phyloP scores from a whole-genome alignment of 2,329 filamentous ascomycete genomes.

The Sporothrix luriei region DNA sequence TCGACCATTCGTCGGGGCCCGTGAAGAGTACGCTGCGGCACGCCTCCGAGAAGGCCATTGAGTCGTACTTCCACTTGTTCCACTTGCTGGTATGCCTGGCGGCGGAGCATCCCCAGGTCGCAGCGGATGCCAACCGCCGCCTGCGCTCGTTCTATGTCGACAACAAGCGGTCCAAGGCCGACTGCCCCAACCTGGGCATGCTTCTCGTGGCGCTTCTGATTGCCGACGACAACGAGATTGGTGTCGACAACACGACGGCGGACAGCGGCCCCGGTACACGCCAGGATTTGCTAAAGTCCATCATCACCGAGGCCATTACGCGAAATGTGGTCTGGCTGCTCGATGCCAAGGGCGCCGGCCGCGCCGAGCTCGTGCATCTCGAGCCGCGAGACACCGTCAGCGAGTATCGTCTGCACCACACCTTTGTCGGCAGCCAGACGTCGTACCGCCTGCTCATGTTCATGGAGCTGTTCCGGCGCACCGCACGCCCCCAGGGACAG shows the following conservation, averaged over 20 bases:
- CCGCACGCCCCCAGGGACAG: conserved; percentile 44
- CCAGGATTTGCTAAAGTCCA: conserved; percentile 43
- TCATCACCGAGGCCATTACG: conserved; percentile 54
- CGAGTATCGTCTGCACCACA: conserved; percentile 51
- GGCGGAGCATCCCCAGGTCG: conserved; percentile 40
- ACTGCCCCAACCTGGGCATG: conserved; percentile 53
- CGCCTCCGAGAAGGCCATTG: conserved; percentile 56
- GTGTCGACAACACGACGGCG: neutral
- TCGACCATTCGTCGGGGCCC: neutral
- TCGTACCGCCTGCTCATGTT: conserved; percentile 58
- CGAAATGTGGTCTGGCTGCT: conserved; percentile 58
- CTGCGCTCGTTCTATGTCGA: conserved; percentile 45
- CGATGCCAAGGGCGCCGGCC: conserved; percentile 43
- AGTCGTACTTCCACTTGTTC: conserved; percentile 56
- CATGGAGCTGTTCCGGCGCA: conserved; percentile 53
- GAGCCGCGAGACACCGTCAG: conserved; percentile 48
- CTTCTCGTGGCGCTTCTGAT: conserved; percentile 53
- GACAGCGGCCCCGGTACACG: conserved; percentile 42
- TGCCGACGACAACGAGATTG: conserved; percentile 43
- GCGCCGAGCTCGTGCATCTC: conserved; percentile 51
- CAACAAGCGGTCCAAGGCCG: conserved; percentile 47
- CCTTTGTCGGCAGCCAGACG: conserved; percentile 50
- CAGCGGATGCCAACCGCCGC: conserved; percentile 47
- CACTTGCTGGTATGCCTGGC: conserved; percentile 55
- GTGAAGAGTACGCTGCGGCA: conserved; percentile 49